These are phyloP conservation scores for Blastomyces percursus DNA, from an alignment of 2,329 filamentous ascomycete genomes.

Conservation along the genomic window DNA sequence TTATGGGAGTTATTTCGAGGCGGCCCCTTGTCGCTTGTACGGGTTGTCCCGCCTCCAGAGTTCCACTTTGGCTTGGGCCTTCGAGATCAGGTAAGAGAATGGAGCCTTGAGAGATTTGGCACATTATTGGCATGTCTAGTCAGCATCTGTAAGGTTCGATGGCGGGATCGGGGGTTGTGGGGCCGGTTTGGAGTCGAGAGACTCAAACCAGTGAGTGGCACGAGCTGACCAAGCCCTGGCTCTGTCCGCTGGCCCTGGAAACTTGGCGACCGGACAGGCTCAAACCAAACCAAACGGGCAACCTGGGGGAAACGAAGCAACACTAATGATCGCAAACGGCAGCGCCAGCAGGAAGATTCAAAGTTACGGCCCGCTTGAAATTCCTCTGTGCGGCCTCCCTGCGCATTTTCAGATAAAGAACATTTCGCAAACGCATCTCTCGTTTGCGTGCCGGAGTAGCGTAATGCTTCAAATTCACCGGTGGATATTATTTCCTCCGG, in stretches of 20 bases:
- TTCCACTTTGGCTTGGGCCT: background rate
- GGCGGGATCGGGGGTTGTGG: slow-evolving; percentile 4
- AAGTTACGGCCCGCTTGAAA: background rate
- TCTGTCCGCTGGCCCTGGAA: background rate
- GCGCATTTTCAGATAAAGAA: background rate
- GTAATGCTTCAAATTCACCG: background rate
- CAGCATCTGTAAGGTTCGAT: slow-evolving; percentile 5
- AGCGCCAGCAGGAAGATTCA: background rate
- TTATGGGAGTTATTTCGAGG: background rate
- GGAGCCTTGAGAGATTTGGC: background rate
- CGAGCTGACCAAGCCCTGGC: background rate
- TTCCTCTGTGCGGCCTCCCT: background rate
- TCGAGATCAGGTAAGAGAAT: background rate
- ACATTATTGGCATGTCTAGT: slow-evolving; percentile 1
- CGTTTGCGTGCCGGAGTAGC: background rate
- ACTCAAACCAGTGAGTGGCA: background rate
- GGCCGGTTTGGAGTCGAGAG: background rate
- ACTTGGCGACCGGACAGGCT: background rate
- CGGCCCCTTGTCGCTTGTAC: background rate
- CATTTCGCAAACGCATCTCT: background rate
- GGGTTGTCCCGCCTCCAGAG: background rate
- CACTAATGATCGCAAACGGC: background rate
- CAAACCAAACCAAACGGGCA: background rate
- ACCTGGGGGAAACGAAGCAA: background rate
- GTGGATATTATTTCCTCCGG: background rate